These are phyloP conservation scores for Phytophthora citrophthora DNA, from an alignment of 352 stramenopile genomes.

Conservation along the genomic window DNA sequence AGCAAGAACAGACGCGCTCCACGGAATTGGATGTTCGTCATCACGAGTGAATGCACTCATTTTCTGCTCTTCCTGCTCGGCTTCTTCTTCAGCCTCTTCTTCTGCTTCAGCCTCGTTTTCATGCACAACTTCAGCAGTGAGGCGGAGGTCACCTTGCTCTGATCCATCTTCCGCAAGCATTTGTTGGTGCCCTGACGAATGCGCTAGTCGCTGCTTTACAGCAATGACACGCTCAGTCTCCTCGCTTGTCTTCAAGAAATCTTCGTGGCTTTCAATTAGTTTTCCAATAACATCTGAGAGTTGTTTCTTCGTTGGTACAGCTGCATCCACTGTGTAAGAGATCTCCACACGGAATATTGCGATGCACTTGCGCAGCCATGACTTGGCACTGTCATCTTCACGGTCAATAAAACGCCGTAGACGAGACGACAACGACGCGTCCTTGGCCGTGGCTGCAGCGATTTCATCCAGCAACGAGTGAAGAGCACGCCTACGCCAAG, in stretches of 20 bases:
- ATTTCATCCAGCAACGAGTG: constrained; percentile 90
- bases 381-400: constrained; percentile 36
- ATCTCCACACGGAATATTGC: constrained; percentile 81
- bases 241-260: constrained; percentile 61
- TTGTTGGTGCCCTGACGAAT: constrained; percentile 53
- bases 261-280: constrained; percentile 61
- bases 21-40: constrained; percentile 89
- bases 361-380: constrained; percentile 76
- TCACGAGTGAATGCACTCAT: constrained; percentile 92
- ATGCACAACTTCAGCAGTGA: constrained; percentile 90
- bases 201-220: constrained; percentile 69
- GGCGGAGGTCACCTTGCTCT: constrained; percentile 73
- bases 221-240: constrained; percentile 60
- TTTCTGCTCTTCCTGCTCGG: constrained; percentile 91
- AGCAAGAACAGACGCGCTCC: constrained; percentile 60
- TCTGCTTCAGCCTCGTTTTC: constrained; percentile 90
- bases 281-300: constrained; percentile 70
- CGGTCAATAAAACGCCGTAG: constrained; percentile 72
- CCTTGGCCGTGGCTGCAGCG: constrained; percentile 10
- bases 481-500: constrained; percentile 96
- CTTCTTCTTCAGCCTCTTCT: constrained; percentile 89
- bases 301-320: constrained; percentile 72
- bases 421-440: constrained; percentile 48
- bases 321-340: constrained; percentile 73
- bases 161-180: constrained; percentile 50